Conservation (phyloP, 2,329 filamentous ascomycete genomes). For the Myriosclerotinia duriaeana region DNA sequence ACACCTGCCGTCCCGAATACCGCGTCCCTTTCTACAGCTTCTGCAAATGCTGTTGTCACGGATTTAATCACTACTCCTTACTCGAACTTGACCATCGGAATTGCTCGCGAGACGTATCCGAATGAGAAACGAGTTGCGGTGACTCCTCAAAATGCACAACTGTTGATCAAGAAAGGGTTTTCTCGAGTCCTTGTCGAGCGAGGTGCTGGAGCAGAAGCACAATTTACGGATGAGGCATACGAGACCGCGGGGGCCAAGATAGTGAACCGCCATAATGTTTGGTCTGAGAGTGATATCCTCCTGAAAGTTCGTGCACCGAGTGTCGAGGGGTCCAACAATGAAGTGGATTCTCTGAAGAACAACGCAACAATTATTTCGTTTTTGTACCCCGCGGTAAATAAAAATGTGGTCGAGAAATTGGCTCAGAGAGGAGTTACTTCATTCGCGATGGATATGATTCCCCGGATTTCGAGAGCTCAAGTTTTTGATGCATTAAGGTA, state of each 20-base stretch:
- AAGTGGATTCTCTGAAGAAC: conserved; percentile 66
- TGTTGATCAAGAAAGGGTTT: conserved; percentile 85
- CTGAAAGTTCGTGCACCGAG: conserved; percentile 80
- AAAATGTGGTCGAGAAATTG: conserved; percentile 69
- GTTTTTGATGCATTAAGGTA: conserved; percentile 74
- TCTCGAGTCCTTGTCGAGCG: conserved; percentile 73
- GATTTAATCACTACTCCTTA: conserved; percentile 53
- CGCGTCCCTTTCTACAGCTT: conserved; percentile 15
- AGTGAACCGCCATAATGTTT: conserved; percentile 68
- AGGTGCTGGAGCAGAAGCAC: conserved; percentile 74
- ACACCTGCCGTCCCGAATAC: conserved; percentile 3
- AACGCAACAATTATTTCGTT: conserved; percentile 79
- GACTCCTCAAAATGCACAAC: conserved; percentile 77
- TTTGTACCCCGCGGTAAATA: conserved; percentile 79
- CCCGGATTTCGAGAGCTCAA: conserved; percentile 84
- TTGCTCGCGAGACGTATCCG: conserved; percentile 75
- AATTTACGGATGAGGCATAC: conserved; percentile 76
- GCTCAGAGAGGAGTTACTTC: conserved; percentile 68
- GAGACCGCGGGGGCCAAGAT: conserved; percentile 74
- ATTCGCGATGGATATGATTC: conserved; percentile 93
- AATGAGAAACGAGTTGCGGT: conserved; percentile 81
- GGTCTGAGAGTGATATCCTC: conserved; percentile 73
- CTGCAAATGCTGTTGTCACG: conserved; percentile 12
- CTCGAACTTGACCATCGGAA: conserved; percentile 69
- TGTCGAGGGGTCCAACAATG: conserved; percentile 55